A percentile compares a stretch with the other conserved stretches of the same genome.
phyloP scores from a whole-genome alignment of 805 yeast species.

The Deakozyma indianensis region DNA sequence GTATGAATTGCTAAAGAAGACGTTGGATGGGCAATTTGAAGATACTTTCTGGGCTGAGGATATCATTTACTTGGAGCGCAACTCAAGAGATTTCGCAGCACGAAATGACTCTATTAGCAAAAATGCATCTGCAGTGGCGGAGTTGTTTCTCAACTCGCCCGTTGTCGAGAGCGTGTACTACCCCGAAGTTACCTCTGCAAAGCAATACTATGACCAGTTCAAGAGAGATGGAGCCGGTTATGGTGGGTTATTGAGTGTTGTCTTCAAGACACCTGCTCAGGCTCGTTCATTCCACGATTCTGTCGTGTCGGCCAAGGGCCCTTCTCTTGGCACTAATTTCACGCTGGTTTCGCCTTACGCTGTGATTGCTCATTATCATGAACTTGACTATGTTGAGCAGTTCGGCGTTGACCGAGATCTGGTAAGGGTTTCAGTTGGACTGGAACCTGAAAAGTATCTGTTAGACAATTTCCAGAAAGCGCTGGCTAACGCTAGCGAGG shows the following conservation, averaged over 20 bases:
- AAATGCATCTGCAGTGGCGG: conserved; percentile 26
- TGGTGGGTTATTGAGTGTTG: conserved; percentile 71
- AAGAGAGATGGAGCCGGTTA: conserved; percentile 68
- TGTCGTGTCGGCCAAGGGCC: conserved; percentile 66
- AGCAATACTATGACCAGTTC: conserved; percentile 53
- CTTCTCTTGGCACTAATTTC: conserved; percentile 81
- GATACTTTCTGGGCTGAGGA: conserved; percentile 89
- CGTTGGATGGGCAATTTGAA: conserved; percentile 41
- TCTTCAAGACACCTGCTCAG: conserved; percentile 46
- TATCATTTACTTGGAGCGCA: conserved; percentile 80
- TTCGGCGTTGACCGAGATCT: conserved; percentile 75
- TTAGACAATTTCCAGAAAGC: conserved; percentile 36
- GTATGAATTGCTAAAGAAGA: conserved; percentile 36
- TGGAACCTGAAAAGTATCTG: conserved; percentile 57
- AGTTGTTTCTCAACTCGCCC: conserved; percentile 17
- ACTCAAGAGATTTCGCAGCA: conserved; percentile 72
- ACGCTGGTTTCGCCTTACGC: conserved; percentile 85
- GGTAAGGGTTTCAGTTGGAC: conserved; percentile 72
- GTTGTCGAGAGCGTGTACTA: conserved; percentile 54
- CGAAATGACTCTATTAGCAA: conserved; percentile 34
- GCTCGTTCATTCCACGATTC: conserved; percentile 67
- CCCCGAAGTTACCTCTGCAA: conserved; percentile 45
- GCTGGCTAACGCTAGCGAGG: conserved; percentile 21
- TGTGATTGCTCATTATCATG: conserved; percentile 70
- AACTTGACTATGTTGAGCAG: conserved; percentile 60